A percentile compares a stretch with the other conserved stretches of the same genome.
These are phyloP conservation scores for Rehmannia glutinosa DNA, from an alignment of 257 asterid species.

Conservation along the genomic window DNA sequence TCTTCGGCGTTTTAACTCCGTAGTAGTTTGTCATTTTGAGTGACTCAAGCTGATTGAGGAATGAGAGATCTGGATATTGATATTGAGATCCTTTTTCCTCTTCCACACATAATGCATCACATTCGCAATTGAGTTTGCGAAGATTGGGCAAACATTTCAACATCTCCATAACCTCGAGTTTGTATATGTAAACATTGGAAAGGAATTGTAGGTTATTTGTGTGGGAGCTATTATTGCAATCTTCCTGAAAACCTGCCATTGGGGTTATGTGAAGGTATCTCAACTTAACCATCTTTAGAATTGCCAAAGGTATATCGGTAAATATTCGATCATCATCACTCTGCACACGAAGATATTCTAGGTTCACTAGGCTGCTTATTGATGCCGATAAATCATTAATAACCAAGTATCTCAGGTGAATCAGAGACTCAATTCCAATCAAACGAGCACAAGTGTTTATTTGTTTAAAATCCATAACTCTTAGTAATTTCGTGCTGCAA, in stretches of 20 bases:
- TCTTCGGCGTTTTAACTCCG: neutral
- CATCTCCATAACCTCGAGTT: neutral
- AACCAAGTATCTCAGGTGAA: constrained; percentile 15
- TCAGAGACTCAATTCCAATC: neutral
- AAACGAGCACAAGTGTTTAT: no score
- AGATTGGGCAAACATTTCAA: constrained; percentile 13
- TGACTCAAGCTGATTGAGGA: constrained; percentile 15
- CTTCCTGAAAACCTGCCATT: neutral
- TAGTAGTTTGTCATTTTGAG: neutral
- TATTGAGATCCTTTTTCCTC: no score
- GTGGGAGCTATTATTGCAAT: neutral
- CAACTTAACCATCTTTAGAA: constrained; percentile 10
- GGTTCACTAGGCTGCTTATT: constrained; percentile 1
- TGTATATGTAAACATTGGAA: neutral
- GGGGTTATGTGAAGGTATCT: neutral
- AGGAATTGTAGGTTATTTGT: neutral
- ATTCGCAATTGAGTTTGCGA: neutral
- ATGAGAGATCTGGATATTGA: neutral
- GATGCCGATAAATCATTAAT: neutral
- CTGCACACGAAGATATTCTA: constrained; percentile 8
- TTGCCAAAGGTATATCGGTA: neutral
- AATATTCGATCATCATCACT: neutral
- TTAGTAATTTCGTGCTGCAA: constrained; percentile 6
- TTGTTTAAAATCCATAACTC: constrained; percentile 2
- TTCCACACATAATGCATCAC: neutral